Evolutionary conservation across 768 basidiomycete genomes (phyloP), one percentile per base, ranked within the genome.

Genomic region (Suillus subaureus): DNA sequence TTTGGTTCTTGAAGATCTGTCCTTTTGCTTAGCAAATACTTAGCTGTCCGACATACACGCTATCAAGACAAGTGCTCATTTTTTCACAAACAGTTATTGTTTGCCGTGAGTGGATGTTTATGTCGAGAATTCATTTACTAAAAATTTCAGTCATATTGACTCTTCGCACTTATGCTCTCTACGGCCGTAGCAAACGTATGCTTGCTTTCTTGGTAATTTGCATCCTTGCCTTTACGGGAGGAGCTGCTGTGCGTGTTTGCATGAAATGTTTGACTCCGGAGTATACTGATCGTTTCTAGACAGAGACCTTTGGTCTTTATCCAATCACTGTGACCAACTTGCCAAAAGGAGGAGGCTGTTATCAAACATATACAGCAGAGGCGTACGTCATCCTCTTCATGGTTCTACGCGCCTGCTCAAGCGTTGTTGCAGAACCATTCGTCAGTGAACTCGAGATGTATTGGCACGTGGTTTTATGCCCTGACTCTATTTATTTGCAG

Each of bases 161-260:
- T 54, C 52, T 54, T 54, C 52, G 52, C 16, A 54, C 28, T 31
- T 54, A 54, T 31, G 52, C 52, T 31, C 28, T 54, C 28, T 54
- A 54, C 4, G 28, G 18, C 31, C 28, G 52, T 18, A 33, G 18
- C 28, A 54, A 31, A 28, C 9, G 52, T 18, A 9, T 54, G 18
- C 28, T 54, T 11, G 26, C 16, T 31, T 54, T 28, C 0, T 31
- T 54, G 52, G 18, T 31, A 54, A 6, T 54, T 5, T 11, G 31
- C 28, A 18, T 28, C 28, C 52, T 54, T 31, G 16, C 31, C 31
- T 54, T 54, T 11, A 16, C 9, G 31, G 52, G 28, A 31, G 28
- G 28, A 31, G 52, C 52, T 52, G 8, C 26, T 31, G 52, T 52
- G 26, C 28, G 52, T 52, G 16, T 52, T 31, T 52, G 18, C 52